These are phyloP conservation scores for Brettanomyces anomalus DNA, from an alignment of 805 yeast genomes.

Conservation along the genomic window DNA sequence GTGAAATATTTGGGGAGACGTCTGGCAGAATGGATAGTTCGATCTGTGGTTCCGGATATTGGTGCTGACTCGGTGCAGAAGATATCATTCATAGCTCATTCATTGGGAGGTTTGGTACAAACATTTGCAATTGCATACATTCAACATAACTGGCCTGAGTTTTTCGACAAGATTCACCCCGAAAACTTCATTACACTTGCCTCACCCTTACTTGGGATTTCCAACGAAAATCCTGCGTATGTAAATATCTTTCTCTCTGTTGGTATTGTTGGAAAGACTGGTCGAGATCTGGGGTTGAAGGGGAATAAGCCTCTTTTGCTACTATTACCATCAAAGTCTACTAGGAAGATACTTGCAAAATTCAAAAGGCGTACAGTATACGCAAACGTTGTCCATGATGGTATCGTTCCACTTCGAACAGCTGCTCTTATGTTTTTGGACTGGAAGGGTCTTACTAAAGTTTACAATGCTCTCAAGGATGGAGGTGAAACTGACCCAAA, in stretches of 20 bases:
- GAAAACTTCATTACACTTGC: constrained; percentile 78
- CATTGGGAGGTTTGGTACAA: constrained; percentile 88
- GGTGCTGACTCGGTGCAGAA: constrained; percentile 33
- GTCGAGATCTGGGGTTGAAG: constrained; percentile 74
- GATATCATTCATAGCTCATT: constrained; percentile 87
- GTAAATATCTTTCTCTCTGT: constrained; percentile 77
- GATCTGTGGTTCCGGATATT: constrained; percentile 35
- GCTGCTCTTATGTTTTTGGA: constrained; percentile 80
- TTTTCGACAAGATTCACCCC: constrained; percentile 60
- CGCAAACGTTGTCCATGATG: constrained; percentile 88
- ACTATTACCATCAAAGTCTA: constrained; percentile 67
- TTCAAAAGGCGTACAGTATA: constrained; percentile 73
- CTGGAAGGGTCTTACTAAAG: constrained; percentile 63
- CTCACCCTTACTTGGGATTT: constrained; percentile 80
- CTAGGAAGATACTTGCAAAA: constrained; percentile 49
- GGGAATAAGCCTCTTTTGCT: constrained; percentile 58
- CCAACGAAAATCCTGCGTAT: constrained; percentile 79
- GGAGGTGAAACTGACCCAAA: constrained; percentile 7
- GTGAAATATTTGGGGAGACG: constrained; percentile 75
- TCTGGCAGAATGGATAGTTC: constrained; percentile 63
- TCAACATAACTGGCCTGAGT: constrained; percentile 55
- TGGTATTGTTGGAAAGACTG: constrained; percentile 89
- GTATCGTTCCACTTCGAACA: constrained; percentile 90
- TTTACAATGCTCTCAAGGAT: constrained; percentile 23
- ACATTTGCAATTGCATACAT: constrained; percentile 84